Evolutionary conservation across 202 grass and related monocot species (phyloP).

Genomic region (Carex sylvatica): DNA sequence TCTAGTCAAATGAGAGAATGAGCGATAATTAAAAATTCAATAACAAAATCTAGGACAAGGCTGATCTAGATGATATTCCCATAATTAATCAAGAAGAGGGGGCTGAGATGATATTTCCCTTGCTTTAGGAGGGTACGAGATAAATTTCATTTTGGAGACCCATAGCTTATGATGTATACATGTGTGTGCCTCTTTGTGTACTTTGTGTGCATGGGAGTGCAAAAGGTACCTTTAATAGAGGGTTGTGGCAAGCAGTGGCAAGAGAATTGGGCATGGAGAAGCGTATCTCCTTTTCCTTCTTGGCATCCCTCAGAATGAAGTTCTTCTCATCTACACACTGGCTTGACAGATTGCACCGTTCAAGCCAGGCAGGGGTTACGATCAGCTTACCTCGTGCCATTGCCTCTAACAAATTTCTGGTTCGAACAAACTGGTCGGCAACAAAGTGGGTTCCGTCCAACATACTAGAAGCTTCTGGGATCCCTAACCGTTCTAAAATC

Average conservation of each 20-base stretch:
- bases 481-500: slow-evolving; percentile 70
- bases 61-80: background rate
- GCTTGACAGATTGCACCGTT: slow-evolving; percentile 68
- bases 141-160: background rate
- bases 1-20: background rate
- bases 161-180: background rate
- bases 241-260: slow-evolving; percentile 52
- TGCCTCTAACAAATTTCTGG: slow-evolving; percentile 93
- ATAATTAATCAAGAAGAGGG: background rate
- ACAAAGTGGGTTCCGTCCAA: slow-evolving; percentile 94
- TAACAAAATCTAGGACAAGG: background rate
- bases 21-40: background rate
- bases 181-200: background rate
- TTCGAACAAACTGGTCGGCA: slow-evolving; percentile 74
- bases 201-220: background rate
- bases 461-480: slow-evolving; percentile 53
- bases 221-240: slow-evolving; percentile 69
- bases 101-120: background rate
- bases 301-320: slow-evolving; percentile 81
- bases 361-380: slow-evolving; percentile 82
- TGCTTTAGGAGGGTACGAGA: background rate
- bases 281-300: slow-evolving; percentile 84
- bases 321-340: slow-evolving; percentile 81
- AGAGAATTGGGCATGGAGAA: slow-evolving; percentile 85
- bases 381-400: slow-evolving; percentile 75